phyloP scores from a whole-genome alignment of 139 green algal species.

The Pleodorina starrii region DNA sequence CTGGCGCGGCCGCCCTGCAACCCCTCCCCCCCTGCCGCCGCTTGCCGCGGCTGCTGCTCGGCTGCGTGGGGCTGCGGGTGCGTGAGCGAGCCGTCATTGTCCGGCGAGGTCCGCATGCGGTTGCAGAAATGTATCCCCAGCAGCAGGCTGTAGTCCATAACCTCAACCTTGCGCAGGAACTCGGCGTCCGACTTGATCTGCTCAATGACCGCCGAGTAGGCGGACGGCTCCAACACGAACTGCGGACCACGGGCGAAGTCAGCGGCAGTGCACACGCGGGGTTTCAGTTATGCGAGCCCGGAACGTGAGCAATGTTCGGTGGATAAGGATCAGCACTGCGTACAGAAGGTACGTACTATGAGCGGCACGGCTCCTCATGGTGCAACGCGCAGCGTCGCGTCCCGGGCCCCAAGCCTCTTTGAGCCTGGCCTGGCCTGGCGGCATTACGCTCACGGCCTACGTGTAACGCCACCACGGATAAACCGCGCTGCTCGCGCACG shows the following conservation, averaged over 20 bases:
- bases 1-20: not conserved
- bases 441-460: too few species aligned
- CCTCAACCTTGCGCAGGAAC: conserved; percentile 68
- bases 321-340: too few species aligned
- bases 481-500: too few species aligned
- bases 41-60: not conserved
- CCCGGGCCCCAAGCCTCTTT: too few species aligned
- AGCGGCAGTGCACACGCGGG: too few species aligned
- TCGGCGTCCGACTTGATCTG: conserved; percentile 12
- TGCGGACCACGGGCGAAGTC: not conserved
- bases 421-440: too few species aligned
- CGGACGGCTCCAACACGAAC: conserved; percentile 38
- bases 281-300: too few species aligned
- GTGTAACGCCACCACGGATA: too few species aligned
- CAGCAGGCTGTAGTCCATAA: conserved; percentile 98
- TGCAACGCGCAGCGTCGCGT: too few species aligned
- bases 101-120: not conserved
- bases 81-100: not conserved
- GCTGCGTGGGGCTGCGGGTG: not conserved
- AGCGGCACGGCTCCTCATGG: too few species aligned
- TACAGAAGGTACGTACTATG: too few species aligned
- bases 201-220: conserved; percentile 48
- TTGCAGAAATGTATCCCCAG: conserved; percentile 86
- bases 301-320: too few species aligned
- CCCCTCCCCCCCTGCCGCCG: not conserved